These are phyloP conservation scores for Dryas drummondii DNA, from an alignment of 306 rosid species.

Conservation along the genomic window DNA sequence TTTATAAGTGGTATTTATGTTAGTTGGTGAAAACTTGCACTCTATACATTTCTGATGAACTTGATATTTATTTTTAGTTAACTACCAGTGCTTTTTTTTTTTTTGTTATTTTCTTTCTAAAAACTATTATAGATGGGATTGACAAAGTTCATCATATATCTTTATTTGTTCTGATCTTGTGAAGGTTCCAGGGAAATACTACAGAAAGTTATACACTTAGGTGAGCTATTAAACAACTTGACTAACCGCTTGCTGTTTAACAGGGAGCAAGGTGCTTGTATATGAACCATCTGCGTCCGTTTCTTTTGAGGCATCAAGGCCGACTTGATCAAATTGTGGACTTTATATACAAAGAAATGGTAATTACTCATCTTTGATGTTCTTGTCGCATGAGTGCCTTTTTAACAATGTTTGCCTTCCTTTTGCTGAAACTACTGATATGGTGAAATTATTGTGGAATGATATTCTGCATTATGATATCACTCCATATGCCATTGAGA, in stretches of 20 bases:
- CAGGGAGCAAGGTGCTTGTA: constrained; percentile 56
- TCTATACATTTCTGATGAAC: not conserved
- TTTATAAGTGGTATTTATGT: not conserved
- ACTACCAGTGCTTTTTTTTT: not conserved
- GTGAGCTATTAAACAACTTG: not conserved
- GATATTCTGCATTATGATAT: not conserved
- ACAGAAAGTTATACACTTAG: not conserved
- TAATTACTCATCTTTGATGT: constrained; percentile 26
- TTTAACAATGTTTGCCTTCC: not conserved
- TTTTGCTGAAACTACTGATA: not conserved
- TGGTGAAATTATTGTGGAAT: not conserved
- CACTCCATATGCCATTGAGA: constrained; percentile 11
- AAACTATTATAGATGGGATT: not conserved
- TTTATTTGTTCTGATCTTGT: not conserved
- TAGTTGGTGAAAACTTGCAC: not conserved
- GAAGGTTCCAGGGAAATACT: not conserved
- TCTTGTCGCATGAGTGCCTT: not conserved
- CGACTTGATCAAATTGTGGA: constrained; percentile 44
- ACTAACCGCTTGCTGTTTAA: constrained; percentile 19
- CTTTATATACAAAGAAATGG: constrained; percentile 38
- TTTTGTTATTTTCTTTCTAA: not conserved
- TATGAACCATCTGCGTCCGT: constrained; percentile 48
- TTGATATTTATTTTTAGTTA: not conserved
- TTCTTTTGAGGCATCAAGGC: constrained; percentile 51
- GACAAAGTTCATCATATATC: not conserved